phyloP scores from a whole-genome alignment of 495 filamentous ascomycete genomes.

The Terfezia boudieri region DNA sequence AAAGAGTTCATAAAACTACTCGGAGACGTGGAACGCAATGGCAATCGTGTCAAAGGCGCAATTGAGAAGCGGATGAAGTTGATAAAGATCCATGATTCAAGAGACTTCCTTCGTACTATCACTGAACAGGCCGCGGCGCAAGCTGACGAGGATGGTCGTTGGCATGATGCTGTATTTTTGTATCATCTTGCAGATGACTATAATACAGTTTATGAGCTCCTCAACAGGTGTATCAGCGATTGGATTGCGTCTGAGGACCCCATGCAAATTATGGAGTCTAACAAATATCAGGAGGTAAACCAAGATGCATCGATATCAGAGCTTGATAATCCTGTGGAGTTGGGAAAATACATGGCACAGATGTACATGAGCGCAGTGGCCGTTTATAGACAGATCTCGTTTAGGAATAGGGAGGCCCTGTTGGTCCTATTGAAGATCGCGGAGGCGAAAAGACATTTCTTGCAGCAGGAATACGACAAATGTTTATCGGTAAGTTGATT shows the following conservation, averaged over 20 bases:
- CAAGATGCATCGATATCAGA: constrained; percentile 17
- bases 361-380: constrained; percentile 35
- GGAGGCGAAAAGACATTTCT: constrained; percentile 48
- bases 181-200: constrained; percentile 91
- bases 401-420: constrained; percentile 45
- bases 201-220: constrained; percentile 66
- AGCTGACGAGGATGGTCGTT: constrained; percentile 81
- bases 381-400: constrained; percentile 10
- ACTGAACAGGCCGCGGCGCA: constrained; percentile 73
- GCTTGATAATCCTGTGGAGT: constrained; percentile 60
- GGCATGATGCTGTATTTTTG: constrained; percentile 76
- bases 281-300: not conserved
- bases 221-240: constrained; percentile 79
- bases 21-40: constrained; percentile 69
- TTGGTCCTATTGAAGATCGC: constrained; percentile 53
- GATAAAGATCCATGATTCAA: constrained; percentile 54
- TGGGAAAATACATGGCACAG: constrained; percentile 56
- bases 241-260: constrained; percentile 29
- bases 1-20: constrained; percentile 83
- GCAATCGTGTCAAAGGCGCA: constrained; percentile 55
- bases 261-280: not conserved
- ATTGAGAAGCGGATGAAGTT: constrained; percentile 76
- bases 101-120: constrained; percentile 65
- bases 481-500: constrained; percentile 55
- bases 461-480: constrained; percentile 45